Base-by-base conservation (phyloP, 129 eudicot genomes). In the Deinandra increscens region DNA sequence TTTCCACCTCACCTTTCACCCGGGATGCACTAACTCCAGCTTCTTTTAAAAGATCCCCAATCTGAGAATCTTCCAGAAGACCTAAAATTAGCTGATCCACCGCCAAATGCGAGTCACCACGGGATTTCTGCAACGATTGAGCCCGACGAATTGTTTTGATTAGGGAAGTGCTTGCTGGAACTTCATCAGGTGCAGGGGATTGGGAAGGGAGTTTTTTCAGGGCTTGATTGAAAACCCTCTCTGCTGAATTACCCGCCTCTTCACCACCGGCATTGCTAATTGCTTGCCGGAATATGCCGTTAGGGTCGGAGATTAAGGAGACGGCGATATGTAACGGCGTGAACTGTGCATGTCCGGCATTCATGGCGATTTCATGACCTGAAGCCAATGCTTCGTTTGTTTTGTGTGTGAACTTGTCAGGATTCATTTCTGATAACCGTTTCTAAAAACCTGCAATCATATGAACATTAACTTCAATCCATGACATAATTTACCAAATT, bases 371-470 rank as follows among this genome's bases (percentile, higher is more conserved):
- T 51, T 89, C 95, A 59, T 83, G 93, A 50, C 88, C 90, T 2
- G 81, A 84, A 26, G 86, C 87, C 9, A 94, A 78, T 0, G 90
- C 81, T 60, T 94, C 96, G 53, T 87, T 89, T 50, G 99, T 94
- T 83, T 94, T 89, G 96, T 94, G 96, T 6, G 99, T 94, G 70
- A 85, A 89, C 58, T 87, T 89, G 48, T 87, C 99, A 60, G 91
- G 93, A 85, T 89, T 89, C 99, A 94, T 91, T 1, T 14, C 48
- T n/a, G 15, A 79, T 46, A 5, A 10, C 10, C 19, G n/a, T 17
- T 15, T 31, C 0, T 59, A 60, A 22, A 22, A 20, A 15, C 59
- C 75, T 62, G 14, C 36, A 72, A 17, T 23, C 73, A 75, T 34
- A 68, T 43, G 33, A 34, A 36, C 17, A 36, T 38, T 31, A 50